These are phyloP conservation scores for Leucogyrophana mollusca DNA, from an alignment of 768 basidiomycete species.

Conservation along the genomic window DNA sequence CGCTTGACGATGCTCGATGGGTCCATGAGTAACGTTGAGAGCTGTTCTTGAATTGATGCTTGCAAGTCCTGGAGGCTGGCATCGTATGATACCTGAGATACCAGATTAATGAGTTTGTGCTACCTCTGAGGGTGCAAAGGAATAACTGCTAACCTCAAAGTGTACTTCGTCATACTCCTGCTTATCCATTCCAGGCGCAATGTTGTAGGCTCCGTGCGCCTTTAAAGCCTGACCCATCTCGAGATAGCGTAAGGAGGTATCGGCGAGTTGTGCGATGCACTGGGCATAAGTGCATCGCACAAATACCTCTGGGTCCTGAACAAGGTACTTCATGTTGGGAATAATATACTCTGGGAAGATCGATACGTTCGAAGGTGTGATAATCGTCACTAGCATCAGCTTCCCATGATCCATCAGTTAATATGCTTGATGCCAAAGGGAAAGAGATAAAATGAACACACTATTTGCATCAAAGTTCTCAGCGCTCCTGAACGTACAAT, in stretches of 20 bases:
- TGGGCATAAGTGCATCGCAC: conserved; percentile 82
- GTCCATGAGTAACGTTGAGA: conserved; percentile 85
- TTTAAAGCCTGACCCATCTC: conserved; percentile 93
- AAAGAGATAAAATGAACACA: conserved; percentile 36
- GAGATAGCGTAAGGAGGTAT: conserved; percentile 82
- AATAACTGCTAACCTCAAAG: conserved; percentile 60
- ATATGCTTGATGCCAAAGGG: not conserved
- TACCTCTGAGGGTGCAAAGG: not conserved
- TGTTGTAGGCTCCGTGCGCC: conserved; percentile 72
- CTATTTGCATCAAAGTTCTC: conserved; percentile 79
- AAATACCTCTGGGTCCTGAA: conserved; percentile 82
- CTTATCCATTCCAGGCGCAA: conserved; percentile 48
- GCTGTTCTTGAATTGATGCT: conserved; percentile 80
- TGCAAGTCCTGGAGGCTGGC: conserved; percentile 84
- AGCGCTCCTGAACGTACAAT: conserved; percentile 79
- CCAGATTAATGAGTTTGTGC: not conserved
- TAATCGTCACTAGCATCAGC: conserved; percentile 67
- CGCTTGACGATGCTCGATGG: conserved; percentile 88
- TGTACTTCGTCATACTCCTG: conserved; percentile 77
- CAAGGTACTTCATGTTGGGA: conserved; percentile 81
- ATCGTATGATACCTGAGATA: conserved; percentile 82
- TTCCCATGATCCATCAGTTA: conserved; percentile 34
- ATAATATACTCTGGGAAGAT: conserved; percentile 96
- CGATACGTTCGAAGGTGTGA: conserved; percentile 58
- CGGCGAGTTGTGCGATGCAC: conserved; percentile 80